These are phyloP conservation scores for Cucurbita ficifolia DNA, from an alignment of 306 rosid species.

Conservation along the genomic window DNA sequence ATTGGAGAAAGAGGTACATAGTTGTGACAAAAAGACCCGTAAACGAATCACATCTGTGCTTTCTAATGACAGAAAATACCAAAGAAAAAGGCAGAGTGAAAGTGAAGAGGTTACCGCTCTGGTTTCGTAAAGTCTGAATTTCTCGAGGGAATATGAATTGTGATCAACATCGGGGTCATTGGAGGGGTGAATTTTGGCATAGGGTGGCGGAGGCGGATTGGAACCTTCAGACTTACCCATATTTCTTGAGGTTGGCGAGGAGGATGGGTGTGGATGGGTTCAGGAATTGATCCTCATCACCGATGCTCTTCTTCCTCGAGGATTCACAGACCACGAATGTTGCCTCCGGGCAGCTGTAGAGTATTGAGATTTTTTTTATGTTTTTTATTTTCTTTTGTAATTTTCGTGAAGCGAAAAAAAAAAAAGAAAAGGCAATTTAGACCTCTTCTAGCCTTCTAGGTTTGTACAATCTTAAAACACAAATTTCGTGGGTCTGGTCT, in stretches of 20 bases:
- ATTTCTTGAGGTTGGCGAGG: not conserved
- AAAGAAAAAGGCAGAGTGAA: not conserved
- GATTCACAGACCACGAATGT: not conserved
- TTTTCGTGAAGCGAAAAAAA: too few species aligned
- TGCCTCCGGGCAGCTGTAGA: not conserved
- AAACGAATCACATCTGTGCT: not conserved
- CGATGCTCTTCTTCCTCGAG: not conserved
- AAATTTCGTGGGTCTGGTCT: too few species aligned
- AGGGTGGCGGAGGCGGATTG: conserved; percentile 17
- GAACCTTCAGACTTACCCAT: conserved; percentile 43
- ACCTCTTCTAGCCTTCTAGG: too few species aligned
- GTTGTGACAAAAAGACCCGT: not conserved
- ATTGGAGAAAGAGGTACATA: not conserved
- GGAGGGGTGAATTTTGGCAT: conserved; percentile 54
- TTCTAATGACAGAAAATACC: not conserved
- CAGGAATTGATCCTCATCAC: not conserved
- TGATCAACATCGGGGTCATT: conserved; percentile 53
- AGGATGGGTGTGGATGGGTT: not conserved
- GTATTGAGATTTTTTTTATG: not conserved
- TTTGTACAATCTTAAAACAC: too few species aligned
- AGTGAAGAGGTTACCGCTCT: conserved; percentile 37
- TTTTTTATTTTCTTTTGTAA: too few species aligned
- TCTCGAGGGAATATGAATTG: conserved; percentile 61
- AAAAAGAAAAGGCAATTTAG: too few species aligned
- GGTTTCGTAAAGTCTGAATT: conserved; percentile 79